Evolutionary conservation across 2,329 filamentous ascomycete genomes (phyloP).

Genomic region (Thielaviopsis punctulata): DNA sequence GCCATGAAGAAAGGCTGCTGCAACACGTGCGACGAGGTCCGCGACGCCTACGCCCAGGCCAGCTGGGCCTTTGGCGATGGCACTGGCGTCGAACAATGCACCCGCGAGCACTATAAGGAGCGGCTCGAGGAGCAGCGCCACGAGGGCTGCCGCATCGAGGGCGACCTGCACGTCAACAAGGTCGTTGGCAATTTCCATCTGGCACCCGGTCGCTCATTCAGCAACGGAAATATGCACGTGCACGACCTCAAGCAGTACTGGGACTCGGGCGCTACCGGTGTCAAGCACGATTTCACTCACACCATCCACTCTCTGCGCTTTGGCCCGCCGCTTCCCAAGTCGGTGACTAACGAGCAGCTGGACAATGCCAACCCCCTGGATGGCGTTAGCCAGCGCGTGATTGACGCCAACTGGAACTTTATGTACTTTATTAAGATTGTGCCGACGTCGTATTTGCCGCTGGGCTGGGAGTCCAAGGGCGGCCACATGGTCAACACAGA

Average conservation of each 20-base stretch:
- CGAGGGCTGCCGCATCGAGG: constrained; percentile 90
- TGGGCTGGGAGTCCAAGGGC: constrained; percentile 62
- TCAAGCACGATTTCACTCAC: constrained; percentile 76
- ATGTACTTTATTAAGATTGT: constrained; percentile 99
- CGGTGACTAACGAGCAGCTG: constrained; percentile 40
- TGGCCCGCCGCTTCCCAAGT: constrained; percentile 73
- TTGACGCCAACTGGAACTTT: constrained; percentile 78
- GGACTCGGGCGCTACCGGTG: constrained; percentile 45
- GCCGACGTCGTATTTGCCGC: constrained; percentile 79
- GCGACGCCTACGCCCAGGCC: constrained; percentile 76
- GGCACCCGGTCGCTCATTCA: constrained; percentile 89
- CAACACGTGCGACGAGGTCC: constrained; percentile 91
- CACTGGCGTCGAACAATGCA: constrained; percentile 86
- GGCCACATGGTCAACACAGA: constrained; percentile 26
- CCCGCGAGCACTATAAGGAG: constrained; percentile 84
- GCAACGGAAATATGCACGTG: constrained; percentile 89
- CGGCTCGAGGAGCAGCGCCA: constrained; percentile 71
- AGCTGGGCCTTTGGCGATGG: constrained; percentile 91
- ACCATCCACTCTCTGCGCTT: constrained; percentile 79
- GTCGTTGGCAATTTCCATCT: constrained; percentile 98
- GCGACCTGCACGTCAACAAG: constrained; percentile 87
- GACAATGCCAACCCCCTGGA: constrained; percentile 54
- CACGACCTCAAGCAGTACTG: constrained; percentile 96
- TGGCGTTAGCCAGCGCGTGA: constrained; percentile 54
- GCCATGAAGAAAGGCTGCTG: constrained; percentile 78